A percentile compares a stretch with the other conserved stretches of the same genome.
These are phyloP conservation scores for Phytophthora chlamydospora DNA, from an alignment of 352 stramenopile genomes.

Conservation along the genomic window DNA sequence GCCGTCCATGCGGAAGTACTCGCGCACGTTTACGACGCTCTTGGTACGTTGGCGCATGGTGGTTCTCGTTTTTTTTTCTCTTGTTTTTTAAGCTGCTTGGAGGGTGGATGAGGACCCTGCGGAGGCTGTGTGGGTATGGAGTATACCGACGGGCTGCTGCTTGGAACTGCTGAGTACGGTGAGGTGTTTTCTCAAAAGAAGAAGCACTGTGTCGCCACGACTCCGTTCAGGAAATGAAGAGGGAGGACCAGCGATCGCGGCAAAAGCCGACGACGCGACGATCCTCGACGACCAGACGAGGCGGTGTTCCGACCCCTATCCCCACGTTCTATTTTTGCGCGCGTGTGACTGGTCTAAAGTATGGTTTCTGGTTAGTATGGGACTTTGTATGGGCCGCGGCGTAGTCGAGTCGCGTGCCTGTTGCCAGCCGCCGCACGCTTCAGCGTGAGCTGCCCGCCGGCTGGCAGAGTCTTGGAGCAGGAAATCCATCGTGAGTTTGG, in stretches of 20 bases:
- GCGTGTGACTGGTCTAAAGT: background rate
- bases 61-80: slow-evolving; percentile 11
- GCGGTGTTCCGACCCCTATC: slow-evolving; percentile 41
- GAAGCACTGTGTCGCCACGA: slow-evolving; percentile 29
- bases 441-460: no score
- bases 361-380: slow-evolving; percentile 7
- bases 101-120: background rate
- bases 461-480: background rate
- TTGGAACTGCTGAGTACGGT: slow-evolving; percentile 7
- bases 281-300: slow-evolving; percentile 29
- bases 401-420: no score
- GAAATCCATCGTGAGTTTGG: background rate
- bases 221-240: slow-evolving; percentile 35
- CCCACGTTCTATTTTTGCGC: slow-evolving; percentile 41
- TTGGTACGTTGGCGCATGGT: slow-evolving; percentile 75
- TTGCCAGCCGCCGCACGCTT: no score
- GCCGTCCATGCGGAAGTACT: slow-evolving; percentile 76
- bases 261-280: slow-evolving; percentile 21
- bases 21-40: slow-evolving; percentile 70
- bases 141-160: slow-evolving; percentile 9
- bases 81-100: background rate
- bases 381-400: background rate
- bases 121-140: no score
- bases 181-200: background rate
- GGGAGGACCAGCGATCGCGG: slow-evolving; percentile 31